Base-by-base conservation (phyloP, 768 basidiomycete species). In the Thelephora aurantiotincta region DNA sequence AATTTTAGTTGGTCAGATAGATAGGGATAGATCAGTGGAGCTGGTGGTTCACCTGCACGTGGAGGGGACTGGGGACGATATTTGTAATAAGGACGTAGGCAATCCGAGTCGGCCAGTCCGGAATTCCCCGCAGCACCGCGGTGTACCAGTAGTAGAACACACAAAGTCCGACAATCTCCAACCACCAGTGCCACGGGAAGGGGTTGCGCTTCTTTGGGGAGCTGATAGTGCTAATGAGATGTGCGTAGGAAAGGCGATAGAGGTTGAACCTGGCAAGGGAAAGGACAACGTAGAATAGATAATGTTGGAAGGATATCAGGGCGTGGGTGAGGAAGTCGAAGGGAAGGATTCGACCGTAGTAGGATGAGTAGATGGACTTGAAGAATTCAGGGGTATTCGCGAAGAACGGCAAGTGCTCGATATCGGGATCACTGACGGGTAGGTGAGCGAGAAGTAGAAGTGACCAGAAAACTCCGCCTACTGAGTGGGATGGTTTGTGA, bases 401-500 rank as follows among this genome's bases (percentile, higher is more conserved):
- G 55, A 99, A 79, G 71, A 99, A 96, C 12, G 96, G 96, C 14
- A 98, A 67, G 57, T 89, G 82, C 60, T 81, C 78, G 50, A 89
- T 88, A 58, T 88, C 85, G 2, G 85, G 86, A 59, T 89, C 85
- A 59, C 83, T 87, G 52, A 16, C 19, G 48, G 46, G 1, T 23
- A 48, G 33, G 58, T 60, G 41, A 44, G 22, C 30, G 36, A 18
- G 43, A 16, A 22, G n/a, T 23, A 19, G 22, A 35, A 38, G 30
- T 12, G 16, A 44, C 14, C 30, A 45, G 45, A 36, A 36, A 23
- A 16, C 12, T 16, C 34, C 19, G 35, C 80, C 51, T 71, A 92
- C 80, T 99, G 96, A 42, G 92, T 82, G 5, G 91, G 92, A 54
- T 97, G 90, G 58, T 98, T 97, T n/a, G 94, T 85, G 46, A 97